A percentile compares a stretch with the other conserved stretches of the same genome.
Conservation (phyloP, 2,329 filamentous ascomycete species). For the Grosmannia clavigera region DNA sequence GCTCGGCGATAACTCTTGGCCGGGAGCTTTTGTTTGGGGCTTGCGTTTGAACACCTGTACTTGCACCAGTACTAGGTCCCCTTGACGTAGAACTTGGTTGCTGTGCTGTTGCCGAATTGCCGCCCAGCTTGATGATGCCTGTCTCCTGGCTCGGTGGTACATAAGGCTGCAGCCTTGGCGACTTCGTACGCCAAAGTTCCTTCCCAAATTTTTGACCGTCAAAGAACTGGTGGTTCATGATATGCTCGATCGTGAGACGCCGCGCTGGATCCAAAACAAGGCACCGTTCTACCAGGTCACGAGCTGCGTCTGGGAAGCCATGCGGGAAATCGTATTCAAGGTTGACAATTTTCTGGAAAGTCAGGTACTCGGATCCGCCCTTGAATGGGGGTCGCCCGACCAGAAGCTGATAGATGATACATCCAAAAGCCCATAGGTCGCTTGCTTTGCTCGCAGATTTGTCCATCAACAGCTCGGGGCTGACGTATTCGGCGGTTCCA, state of each 20-base stretch:
- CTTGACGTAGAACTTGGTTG: constrained; percentile 19
- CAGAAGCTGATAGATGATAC: constrained; percentile 91
- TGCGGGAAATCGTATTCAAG: constrained; percentile 88
- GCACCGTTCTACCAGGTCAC: constrained; percentile 80
- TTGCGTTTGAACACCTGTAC: not conserved
- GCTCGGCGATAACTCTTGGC: constrained; percentile 78
- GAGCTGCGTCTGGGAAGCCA: constrained; percentile 75
- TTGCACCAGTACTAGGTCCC: constrained; percentile 2
- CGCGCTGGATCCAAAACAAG: constrained; percentile 78
- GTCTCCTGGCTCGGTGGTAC: constrained; percentile 65
- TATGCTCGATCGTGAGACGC: constrained; percentile 83
- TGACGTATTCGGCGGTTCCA: constrained; percentile 95
- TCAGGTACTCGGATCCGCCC: constrained; percentile 86
- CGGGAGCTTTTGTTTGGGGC: constrained; percentile 13
- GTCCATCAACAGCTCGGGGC: constrained; percentile 88
- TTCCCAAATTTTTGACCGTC: constrained; percentile 76
- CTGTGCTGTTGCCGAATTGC: constrained; percentile 27
- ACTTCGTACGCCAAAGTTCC: constrained; percentile 76
- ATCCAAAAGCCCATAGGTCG: constrained; percentile 96
- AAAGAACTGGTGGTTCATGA: constrained; percentile 94
- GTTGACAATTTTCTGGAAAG: constrained; percentile 94
- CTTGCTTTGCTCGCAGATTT: constrained; percentile 97
- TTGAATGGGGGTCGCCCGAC: constrained; percentile 98
- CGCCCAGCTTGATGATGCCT: constrained; percentile 61
- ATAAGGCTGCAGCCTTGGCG: constrained; percentile 76